Conservation (phyloP, 2,329 filamentous ascomycete genomes). For the Xylariaceae sp. region DNA sequence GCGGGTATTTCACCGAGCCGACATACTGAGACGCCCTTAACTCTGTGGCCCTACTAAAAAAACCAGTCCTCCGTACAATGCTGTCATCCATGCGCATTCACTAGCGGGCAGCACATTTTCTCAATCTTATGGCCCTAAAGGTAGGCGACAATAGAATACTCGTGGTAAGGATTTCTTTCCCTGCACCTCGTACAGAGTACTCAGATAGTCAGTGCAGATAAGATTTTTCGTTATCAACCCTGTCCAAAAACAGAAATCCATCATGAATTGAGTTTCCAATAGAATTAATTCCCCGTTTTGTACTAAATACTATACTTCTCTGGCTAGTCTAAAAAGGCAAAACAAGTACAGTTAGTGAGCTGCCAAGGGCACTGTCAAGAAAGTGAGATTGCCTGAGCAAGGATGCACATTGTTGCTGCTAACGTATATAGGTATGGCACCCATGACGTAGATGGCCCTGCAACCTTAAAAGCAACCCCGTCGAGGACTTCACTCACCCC, state of each 20-base stretch:
- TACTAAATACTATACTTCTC: background rate
- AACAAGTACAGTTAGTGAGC: conserved; percentile 2
- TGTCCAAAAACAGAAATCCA: background rate
- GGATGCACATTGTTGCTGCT: conserved; percentile 15
- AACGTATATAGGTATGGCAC: conserved; percentile 22
- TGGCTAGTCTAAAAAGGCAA: conserved; percentile 6
- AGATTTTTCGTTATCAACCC: background rate
- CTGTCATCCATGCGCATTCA: background rate
- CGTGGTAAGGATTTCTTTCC: background rate
- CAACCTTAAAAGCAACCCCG: conserved; percentile 10
- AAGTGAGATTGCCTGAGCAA: conserved; percentile 12
- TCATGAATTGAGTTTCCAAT: background rate
- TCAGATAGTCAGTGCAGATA: background rate
- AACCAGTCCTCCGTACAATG: background rate
- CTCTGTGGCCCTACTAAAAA: background rate
- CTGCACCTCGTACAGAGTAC: background rate
- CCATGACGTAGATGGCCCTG: conserved; percentile 22
- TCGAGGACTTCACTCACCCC: conserved; percentile 3
- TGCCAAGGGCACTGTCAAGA: conserved; percentile 4
- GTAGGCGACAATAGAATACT: no score
- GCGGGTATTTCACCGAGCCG: background rate
- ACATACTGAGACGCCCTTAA: background rate
- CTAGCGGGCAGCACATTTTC: no score
- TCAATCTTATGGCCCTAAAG: no score
- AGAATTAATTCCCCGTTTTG: conserved; percentile 6